These are phyloP conservation scores for Pleurotus sapidus DNA, from an alignment of 768 basidiomycete genomes.

Conservation along the genomic window DNA sequence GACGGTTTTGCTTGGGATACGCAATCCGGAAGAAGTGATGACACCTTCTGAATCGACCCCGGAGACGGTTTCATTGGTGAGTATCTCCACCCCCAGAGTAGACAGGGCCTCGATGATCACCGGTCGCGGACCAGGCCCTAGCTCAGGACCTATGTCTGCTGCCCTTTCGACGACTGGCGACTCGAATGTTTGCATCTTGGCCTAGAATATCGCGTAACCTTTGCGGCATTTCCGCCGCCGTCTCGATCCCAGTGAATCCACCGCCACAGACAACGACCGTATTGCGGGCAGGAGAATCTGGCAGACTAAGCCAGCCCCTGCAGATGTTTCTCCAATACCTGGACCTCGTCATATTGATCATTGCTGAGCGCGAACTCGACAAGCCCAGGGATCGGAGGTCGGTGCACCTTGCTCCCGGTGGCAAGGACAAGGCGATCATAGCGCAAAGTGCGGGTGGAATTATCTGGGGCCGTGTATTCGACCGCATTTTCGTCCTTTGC, in stretches of 20 bases:
- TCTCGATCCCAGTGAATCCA: slow-evolving; percentile 18
- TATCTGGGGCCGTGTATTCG: slow-evolving; percentile 9
- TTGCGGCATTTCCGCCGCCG: slow-evolving; percentile 16
- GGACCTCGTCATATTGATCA: slow-evolving; percentile 14
- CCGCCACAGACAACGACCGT: slow-evolving; percentile 19
- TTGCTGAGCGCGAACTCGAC: slow-evolving; percentile 14
- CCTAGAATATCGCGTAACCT: slow-evolving; percentile 17
- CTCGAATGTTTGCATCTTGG: slow-evolving; percentile 9
- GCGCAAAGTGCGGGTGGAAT: slow-evolving; percentile 7
- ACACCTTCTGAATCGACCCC: slow-evolving; percentile 16
- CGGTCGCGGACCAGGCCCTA: slow-evolving; percentile 13
- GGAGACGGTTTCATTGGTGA: slow-evolving; percentile 12
- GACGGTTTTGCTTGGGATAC: slow-evolving; percentile 15
- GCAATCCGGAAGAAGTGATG: slow-evolving; percentile 13
- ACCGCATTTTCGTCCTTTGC: slow-evolving; percentile 6
- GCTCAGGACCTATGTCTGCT: slow-evolving; percentile 7
- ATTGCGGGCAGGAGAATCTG: slow-evolving; percentile 15
- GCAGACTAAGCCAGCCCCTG: slow-evolving; percentile 10
- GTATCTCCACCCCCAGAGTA: slow-evolving; percentile 11
- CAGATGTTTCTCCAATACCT: slow-evolving; percentile 16
- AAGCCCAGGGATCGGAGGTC: slow-evolving; percentile 13
- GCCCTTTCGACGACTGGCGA: slow-evolving; percentile 14
- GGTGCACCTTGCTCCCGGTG: slow-evolving; percentile 17
- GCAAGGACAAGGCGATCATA: slow-evolving; percentile 18
- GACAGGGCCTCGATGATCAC: slow-evolving; percentile 13